These are phyloP conservation scores for Artemisia annua DNA, from an alignment of 129 eudicot genomes.

Conservation along the genomic window DNA sequence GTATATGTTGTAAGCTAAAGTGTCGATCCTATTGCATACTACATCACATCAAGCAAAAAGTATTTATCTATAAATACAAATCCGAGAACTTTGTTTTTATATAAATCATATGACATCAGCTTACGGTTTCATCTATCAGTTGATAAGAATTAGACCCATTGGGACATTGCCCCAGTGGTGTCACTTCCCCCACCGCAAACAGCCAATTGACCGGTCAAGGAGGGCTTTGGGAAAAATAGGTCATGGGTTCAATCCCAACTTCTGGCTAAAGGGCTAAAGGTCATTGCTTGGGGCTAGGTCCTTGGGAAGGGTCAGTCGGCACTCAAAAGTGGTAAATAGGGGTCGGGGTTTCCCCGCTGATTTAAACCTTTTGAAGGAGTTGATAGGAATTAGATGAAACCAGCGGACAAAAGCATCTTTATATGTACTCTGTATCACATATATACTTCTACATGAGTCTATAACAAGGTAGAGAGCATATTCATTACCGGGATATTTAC, in stretches of 20 bases:
- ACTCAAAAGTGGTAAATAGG: too few relatives aligned
- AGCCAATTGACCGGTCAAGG: too few relatives aligned
- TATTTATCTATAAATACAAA: constrained; percentile 9
- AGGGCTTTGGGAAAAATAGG: too few relatives aligned
- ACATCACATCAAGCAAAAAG: constrained; percentile 20
- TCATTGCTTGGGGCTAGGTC: too few relatives aligned
- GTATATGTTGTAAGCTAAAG: constrained; percentile 9
- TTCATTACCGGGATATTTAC: constrained; percentile 68
- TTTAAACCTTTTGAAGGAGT: too few relatives aligned
- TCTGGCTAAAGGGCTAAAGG: too few relatives aligned
- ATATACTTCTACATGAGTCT: neutral
- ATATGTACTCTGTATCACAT: neutral
- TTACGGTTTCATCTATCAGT: neutral
- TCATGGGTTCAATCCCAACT: too few relatives aligned
- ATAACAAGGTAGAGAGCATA: constrained; percentile 13
- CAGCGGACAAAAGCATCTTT: neutral
- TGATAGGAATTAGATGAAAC: neutral
- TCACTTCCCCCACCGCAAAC: too few relatives aligned
- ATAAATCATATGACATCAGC: constrained; percentile 7
- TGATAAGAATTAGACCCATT: neutral
- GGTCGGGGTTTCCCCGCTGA: too few relatives aligned
- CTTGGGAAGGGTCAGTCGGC: too few relatives aligned
- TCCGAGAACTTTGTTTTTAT: neutral
- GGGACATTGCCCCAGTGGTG: too few relatives aligned
- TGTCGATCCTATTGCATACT: constrained; percentile 2